Evolutionary conservation across 2,329 filamentous ascomycete species (phyloP).

Genomic region (Zymoseptoria ardabiliae): DNA sequence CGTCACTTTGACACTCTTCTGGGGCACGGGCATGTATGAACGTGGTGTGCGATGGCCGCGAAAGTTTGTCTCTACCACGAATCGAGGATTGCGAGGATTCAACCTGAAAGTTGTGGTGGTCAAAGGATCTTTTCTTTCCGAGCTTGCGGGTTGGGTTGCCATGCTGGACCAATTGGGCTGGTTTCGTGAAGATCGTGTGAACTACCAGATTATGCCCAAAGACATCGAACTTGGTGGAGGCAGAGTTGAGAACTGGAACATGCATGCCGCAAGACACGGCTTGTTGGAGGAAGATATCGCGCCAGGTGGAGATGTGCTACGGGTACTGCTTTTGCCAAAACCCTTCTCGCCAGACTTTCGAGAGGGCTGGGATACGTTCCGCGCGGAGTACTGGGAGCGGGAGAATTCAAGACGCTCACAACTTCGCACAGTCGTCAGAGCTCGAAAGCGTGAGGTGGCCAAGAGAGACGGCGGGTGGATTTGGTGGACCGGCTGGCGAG

Average conservation of each 20-base stretch:
- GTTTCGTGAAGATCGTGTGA: conserved; percentile 27
- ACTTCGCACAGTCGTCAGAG: conserved; percentile 62
- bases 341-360: conserved; percentile 91
- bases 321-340: conserved; percentile 83
- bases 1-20: conserved; percentile 78
- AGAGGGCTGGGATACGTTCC: conserved; percentile 94
- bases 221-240: conserved; percentile 41
- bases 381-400: conserved; percentile 91
- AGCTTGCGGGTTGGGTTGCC: conserved; percentile 51
- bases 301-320: conserved; percentile 83
- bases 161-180: conserved; percentile 28
- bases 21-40: conserved; percentile 95
- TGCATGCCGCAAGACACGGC: conserved; percentile 30
- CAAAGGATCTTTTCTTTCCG: conserved; percentile 72
- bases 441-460: conserved; percentile 61
- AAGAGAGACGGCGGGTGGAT: conserved; percentile 66
- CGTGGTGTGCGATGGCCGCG: conserved; percentile 89
- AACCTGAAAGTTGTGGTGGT: conserved; percentile 95
- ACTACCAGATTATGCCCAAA: conserved; percentile 32
- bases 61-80: conserved; percentile 81
- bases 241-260: conserved; percentile 53
- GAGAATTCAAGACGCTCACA: conserved; percentile 83
- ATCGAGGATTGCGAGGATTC: conserved; percentile 81
- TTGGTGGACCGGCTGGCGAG: conserved; percentile 77
- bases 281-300: conserved; percentile 78